phyloP scores from a whole-genome alignment of 2,329 filamentous ascomycete genomes.

The Sphaerostilbella broomeana region DNA sequence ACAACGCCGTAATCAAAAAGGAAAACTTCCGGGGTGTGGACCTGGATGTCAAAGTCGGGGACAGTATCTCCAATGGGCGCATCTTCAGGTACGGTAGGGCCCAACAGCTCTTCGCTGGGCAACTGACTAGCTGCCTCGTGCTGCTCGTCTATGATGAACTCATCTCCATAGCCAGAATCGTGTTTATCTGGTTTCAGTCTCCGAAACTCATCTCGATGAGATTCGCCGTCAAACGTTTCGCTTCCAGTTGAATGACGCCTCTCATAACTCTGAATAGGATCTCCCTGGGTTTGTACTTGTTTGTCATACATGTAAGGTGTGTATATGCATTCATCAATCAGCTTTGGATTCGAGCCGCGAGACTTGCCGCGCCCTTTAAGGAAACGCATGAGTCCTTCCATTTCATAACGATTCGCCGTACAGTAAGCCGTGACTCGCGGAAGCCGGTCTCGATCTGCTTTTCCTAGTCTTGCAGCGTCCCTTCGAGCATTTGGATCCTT shows the following conservation, averaged over 20 bases:
- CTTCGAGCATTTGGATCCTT: slow-evolving; percentile 90
- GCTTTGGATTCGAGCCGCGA: slow-evolving; percentile 75
- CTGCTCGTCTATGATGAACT: slow-evolving; percentile 20
- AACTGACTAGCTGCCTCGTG: slow-evolving; percentile 21
- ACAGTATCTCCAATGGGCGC: slow-evolving; percentile 38
- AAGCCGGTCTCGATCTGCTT: slow-evolving; percentile 80
- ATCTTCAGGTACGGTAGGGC: slow-evolving; percentile 29
- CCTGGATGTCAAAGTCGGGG: slow-evolving; percentile 74
- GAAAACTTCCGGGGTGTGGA: slow-evolving; percentile 92
- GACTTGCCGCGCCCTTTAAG: slow-evolving; percentile 76
- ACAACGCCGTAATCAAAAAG: slow-evolving; percentile 96
- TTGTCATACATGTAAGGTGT: slow-evolving; percentile 79
- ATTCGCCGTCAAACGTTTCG: slow-evolving; percentile 38
- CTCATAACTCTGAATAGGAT: slow-evolving; percentile 46
- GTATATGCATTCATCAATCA: slow-evolving; percentile 97
- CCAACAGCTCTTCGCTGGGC: slow-evolving; percentile 29
- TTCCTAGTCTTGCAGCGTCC: slow-evolving; percentile 86
- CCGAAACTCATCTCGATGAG: slow-evolving; percentile 50
- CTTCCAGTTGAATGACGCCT: slow-evolving; percentile 72
- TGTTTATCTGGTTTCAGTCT: slow-evolving; percentile 45
- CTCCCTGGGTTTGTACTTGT: slow-evolving; percentile 17
- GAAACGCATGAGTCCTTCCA: slow-evolving; percentile 84
- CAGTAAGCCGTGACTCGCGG: slow-evolving; percentile 95
- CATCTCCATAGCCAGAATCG: slow-evolving; percentile 26
- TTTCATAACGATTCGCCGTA: slow-evolving; percentile 83